Evolutionary conservation across 495 filamentous ascomycete species (phyloP).

Genomic region (Trichoderma erinaceum): DNA sequence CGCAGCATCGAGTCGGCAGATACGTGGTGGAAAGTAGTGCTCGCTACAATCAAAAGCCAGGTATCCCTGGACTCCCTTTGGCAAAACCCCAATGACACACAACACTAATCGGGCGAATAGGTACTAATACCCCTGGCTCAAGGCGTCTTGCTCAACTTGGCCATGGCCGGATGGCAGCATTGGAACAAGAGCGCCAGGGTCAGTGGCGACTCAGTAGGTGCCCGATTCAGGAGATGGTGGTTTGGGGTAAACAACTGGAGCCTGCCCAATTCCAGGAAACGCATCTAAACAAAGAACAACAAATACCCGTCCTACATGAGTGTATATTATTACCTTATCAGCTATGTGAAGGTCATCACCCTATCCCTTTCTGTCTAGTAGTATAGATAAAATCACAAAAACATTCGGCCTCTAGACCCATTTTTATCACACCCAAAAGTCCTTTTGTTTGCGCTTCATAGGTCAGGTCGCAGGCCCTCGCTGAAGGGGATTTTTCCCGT

Average conservation of each 20-base stretch:
- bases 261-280: slow-evolving; percentile 34
- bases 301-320: background rate
- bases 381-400: background rate
- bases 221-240: slow-evolving; percentile 77
- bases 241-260: slow-evolving; percentile 83
- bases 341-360: background rate
- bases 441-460: background rate
- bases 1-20: slow-evolving; percentile 72
- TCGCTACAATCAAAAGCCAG: slow-evolving; percentile 86
- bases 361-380: background rate
- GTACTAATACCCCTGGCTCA: slow-evolving; percentile 77
- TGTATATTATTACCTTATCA: background rate
- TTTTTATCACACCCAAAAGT: background rate
- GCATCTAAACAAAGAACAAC: slow-evolving; percentile 23
- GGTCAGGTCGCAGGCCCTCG: background rate
- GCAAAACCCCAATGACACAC: background rate
- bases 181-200: slow-evolving; percentile 71
- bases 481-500: background rate
- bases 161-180: slow-evolving; percentile 71
- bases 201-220: slow-evolving; percentile 63
- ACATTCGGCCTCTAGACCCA: background rate
- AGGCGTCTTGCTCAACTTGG: slow-evolving; percentile 76
- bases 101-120: slow-evolving; percentile 34
- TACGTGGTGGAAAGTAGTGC: slow-evolving; percentile 66
- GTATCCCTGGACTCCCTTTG: slow-evolving; percentile 34